Evolutionary conservation across 2,329 filamentous ascomycete genomes (phyloP).

Genomic region (Plenodomus biglobosus): DNA sequence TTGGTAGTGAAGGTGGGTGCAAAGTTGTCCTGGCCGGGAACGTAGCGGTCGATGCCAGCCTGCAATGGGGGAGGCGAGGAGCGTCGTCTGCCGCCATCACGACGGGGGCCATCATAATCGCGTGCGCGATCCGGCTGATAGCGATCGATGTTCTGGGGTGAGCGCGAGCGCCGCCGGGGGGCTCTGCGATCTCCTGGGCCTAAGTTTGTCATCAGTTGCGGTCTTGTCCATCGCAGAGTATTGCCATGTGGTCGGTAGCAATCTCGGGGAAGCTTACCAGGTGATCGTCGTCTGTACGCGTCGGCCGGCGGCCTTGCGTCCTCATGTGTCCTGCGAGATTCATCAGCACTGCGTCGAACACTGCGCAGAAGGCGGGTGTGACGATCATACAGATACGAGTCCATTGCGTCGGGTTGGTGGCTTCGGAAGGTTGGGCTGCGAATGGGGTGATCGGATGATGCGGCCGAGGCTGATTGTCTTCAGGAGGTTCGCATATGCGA

Average conservation of each 20-base stretch:
- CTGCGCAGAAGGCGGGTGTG: background rate
- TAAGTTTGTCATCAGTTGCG: background rate
- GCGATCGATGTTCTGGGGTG: conserved; percentile 69
- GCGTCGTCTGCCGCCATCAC: conserved; percentile 63
- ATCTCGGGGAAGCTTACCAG: conserved; percentile 56
- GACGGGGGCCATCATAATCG: conserved; percentile 65
- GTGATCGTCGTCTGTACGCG: conserved; percentile 63
- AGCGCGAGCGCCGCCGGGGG: conserved; percentile 64
- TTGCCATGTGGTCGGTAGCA: background rate
- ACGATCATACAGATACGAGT: conserved; percentile 41
- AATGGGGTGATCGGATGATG: background rate
- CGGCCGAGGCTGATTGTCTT: conserved; percentile 9
- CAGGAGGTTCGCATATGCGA: conserved; percentile 14
- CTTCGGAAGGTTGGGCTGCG: background rate
- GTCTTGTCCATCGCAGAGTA: conserved; percentile 3
- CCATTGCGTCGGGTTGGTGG: conserved; percentile 26
- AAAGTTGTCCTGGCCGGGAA: conserved; percentile 69
- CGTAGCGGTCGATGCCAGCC: conserved; percentile 80
- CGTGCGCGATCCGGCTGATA: conserved; percentile 73
- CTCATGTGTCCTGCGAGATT: conserved; percentile 47
- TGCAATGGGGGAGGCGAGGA: conserved; percentile 62
- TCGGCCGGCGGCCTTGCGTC: conserved; percentile 55
- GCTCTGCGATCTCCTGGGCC: conserved; percentile 36
- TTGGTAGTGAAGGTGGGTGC: conserved; percentile 60
- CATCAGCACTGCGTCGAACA: background rate